A percentile compares a stretch with the other conserved stretches of the same genome.
Conservation (phyloP, 1,139 yeast species). For the Taphrina sp. region DNA sequence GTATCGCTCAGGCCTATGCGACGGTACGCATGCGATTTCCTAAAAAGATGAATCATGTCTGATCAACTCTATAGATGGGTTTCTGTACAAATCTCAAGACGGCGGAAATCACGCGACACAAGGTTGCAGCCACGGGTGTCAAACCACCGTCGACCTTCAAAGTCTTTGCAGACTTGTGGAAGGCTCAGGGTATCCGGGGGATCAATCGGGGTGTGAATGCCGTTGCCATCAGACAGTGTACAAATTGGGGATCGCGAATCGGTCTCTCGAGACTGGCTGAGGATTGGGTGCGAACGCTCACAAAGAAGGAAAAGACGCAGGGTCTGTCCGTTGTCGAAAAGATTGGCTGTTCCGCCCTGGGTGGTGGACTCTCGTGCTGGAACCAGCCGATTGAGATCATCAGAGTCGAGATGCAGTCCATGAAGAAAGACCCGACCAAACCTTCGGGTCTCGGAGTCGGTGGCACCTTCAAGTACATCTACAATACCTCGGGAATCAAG, state of each 20-base stretch:
- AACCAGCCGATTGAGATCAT: slow-evolving; percentile 92
- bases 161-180: slow-evolving; percentile 80
- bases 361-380: slow-evolving; percentile 98
- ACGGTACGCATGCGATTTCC: slow-evolving; percentile 65
- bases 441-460: slow-evolving; percentile 83
- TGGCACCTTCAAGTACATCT: slow-evolving; percentile 80
- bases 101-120: slow-evolving; percentile 92
- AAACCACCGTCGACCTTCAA: slow-evolving; percentile 74
- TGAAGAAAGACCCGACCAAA: slow-evolving; percentile 87
- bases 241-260: slow-evolving; percentile 98
- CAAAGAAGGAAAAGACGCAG: slow-evolving; percentile 61
- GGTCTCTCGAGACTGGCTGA: slow-evolving; percentile 92
- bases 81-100: slow-evolving; percentile 92
- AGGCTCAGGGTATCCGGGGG: slow-evolving; percentile 85
- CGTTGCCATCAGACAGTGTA: slow-evolving; percentile 97
- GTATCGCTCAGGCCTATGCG: slow-evolving; percentile 90
- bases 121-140: slow-evolving; percentile 70
- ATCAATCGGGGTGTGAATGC: slow-evolving; percentile 98
- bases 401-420: slow-evolving; percentile 96
- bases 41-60: background rate
- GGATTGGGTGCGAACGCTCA: slow-evolving; percentile 65
- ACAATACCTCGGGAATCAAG: slow-evolving; percentile 73
- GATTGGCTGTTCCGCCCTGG: slow-evolving; percentile 79
- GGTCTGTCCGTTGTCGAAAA: slow-evolving; percentile 74
- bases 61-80: slow-evolving; percentile 53